Conservation (phyloP, 441 rosid species). For the Hura crepitans region DNA sequence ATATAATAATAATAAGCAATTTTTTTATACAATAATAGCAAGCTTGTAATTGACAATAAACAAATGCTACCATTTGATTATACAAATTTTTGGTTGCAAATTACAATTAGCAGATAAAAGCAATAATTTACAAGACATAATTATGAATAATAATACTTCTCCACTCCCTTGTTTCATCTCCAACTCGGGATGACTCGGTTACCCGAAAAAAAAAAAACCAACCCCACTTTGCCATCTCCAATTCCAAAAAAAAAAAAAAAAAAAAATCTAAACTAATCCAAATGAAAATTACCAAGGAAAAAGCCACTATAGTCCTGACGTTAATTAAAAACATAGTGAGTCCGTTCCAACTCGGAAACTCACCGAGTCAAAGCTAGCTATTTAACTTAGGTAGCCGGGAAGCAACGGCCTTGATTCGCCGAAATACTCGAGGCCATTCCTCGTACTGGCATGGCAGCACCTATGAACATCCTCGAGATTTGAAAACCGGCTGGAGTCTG, state of each 20-base stretch:
- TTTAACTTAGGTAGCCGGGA: slow-evolving; percentile 28
- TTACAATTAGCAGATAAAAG: too few relatives aligned
- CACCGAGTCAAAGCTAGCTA: slow-evolving; percentile 15
- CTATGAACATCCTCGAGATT: slow-evolving; percentile 44
- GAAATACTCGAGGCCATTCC: slow-evolving; percentile 19
- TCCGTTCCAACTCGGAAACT: slow-evolving; percentile 14
- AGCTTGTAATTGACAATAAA: too few relatives aligned
- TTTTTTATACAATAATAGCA: too few relatives aligned
- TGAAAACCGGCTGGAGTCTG: slow-evolving; percentile 29
- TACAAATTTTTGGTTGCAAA: too few relatives aligned
- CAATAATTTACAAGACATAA: too few relatives aligned
- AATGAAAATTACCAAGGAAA: neutral
- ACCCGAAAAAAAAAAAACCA: neutral
- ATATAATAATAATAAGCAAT: too few relatives aligned
- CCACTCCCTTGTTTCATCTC: neutral
- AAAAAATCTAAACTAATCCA: neutral
- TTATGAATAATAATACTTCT: neutral
- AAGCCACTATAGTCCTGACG: neutral
- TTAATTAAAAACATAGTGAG: slow-evolving; percentile 11
- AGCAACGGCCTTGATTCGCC: slow-evolving; percentile 71
- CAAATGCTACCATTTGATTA: too few relatives aligned
- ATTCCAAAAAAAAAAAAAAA: neutral
- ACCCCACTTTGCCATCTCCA: slow-evolving; percentile 21
- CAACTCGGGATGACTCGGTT: slow-evolving; percentile 27
- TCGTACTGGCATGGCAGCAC: slow-evolving; percentile 42